Percentiles rank a stretch among this genome's conserved stretches.
These are phyloP conservation scores for Chaetomium tenue DNA, from an alignment of 495 filamentous ascomycete genomes.

Conservation along the genomic window DNA sequence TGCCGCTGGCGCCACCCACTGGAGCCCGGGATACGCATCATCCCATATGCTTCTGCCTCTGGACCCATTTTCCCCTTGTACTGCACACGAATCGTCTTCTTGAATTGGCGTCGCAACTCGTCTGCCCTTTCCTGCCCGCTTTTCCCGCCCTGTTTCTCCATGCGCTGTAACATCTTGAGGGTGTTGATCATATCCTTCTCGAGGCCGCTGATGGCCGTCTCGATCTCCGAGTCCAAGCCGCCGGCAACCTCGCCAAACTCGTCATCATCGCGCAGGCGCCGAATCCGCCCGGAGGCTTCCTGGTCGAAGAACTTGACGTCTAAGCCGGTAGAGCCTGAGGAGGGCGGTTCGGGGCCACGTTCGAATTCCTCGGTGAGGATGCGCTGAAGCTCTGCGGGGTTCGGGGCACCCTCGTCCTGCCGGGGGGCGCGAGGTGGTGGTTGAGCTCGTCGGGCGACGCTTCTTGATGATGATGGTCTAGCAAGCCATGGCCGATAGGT, in stretches of 20 bases:
- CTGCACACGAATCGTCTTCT: constrained; percentile 39
- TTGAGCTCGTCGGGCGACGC: constrained; percentile 13
- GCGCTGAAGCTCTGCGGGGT: constrained; percentile 13
- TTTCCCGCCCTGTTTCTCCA: constrained; percentile 40
- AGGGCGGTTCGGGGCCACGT: constrained; percentile 10
- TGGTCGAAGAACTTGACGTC: constrained; percentile 47
- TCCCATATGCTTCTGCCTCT: constrained; percentile 25
- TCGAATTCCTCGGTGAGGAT: constrained; percentile 21
- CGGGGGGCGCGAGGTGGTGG: not conserved
- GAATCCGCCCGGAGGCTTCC: constrained; percentile 41
- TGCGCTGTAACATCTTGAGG: constrained; percentile 37
- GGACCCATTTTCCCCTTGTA: constrained; percentile 38
- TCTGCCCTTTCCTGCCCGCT: constrained; percentile 41
- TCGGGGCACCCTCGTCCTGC: constrained; percentile 2
- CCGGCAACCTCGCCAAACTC: constrained; percentile 46
- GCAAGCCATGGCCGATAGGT: constrained; percentile 25
- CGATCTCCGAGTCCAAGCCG: constrained; percentile 42
- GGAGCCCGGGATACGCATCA: constrained; percentile 31
- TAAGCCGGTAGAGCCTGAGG: constrained; percentile 13
- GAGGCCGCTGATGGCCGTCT: constrained; percentile 47
- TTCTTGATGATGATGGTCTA: constrained; percentile 27
- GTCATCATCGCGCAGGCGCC: constrained; percentile 33
- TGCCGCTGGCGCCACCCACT: constrained; percentile 29
- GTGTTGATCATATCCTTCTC: constrained; percentile 54
- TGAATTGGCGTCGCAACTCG: constrained; percentile 32